Conservation (phyloP, 805 yeast species). For the Cyberlindnera suaveolens region DNA sequence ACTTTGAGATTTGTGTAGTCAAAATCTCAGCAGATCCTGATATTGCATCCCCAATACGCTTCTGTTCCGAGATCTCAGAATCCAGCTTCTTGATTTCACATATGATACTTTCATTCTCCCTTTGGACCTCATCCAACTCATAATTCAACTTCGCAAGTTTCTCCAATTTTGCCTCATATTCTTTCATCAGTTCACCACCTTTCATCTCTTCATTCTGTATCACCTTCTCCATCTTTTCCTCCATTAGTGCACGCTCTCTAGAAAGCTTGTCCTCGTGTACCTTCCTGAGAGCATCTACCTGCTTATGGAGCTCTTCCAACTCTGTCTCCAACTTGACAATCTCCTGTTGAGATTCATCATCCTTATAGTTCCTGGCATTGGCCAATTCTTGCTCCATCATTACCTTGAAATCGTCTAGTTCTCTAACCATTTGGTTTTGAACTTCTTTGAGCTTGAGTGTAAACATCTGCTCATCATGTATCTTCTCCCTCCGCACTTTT, state of each 20-base stretch:
- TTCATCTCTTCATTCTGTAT: slow-evolving; percentile 24
- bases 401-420: slow-evolving; percentile 30
- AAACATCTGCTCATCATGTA: slow-evolving; percentile 13
- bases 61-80: slow-evolving; percentile 1
- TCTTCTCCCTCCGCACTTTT: slow-evolving; percentile 1
- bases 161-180: slow-evolving; percentile 21
- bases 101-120: slow-evolving; percentile 1
- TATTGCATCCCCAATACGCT: neutral
- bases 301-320: slow-evolving; percentile 4
- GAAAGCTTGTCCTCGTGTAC: slow-evolving; percentile 2
- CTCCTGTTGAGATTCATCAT: slow-evolving; percentile 8
- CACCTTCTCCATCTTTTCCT: slow-evolving; percentile 15
- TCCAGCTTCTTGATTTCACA: slow-evolving; percentile 1
- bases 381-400: slow-evolving; percentile 24
- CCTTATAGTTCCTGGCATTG: slow-evolving; percentile 19
- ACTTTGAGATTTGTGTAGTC: slow-evolving; percentile 14
- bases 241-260: slow-evolving; percentile 5
- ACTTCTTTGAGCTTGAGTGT: slow-evolving; percentile 24
- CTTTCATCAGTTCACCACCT: slow-evolving; percentile 24
- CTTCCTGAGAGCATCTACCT: slow-evolving; percentile 1
- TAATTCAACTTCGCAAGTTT: slow-evolving; percentile 17
- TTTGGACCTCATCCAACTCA: neutral
- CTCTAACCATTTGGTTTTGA: slow-evolving; percentile 21
- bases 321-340: slow-evolving; percentile 16
- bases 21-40: slow-evolving; percentile 1